Base-by-base conservation (phyloP, 1,284 basidiomycete species). In the Cystobasidium sp. region DNA sequence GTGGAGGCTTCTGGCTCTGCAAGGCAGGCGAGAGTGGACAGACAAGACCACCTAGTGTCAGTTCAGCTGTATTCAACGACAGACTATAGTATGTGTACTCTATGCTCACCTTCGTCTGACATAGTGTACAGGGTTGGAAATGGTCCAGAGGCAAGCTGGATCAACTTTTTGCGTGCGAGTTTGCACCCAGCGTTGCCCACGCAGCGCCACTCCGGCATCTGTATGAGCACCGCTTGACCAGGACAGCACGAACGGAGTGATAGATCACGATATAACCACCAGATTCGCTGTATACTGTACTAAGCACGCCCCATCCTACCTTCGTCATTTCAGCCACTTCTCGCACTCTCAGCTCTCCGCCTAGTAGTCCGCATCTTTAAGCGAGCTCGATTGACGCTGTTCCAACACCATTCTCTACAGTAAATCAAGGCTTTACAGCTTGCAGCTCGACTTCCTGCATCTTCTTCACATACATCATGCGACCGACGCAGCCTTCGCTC, bases 381-480 rank as follows among this genome's bases (percentile, higher is more conserved):
- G 6, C 14, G 12, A 49, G 12, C 46, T 49, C 46, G 46, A 12
- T n/a, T 49, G 46, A 1, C 46, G n/a, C 12, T 31, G 31, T 31
- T 31, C 31, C 31, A 31, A 31, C 31, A 31, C 37, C 10, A 22
- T 41, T 59, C 14, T 6, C 43, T 37, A 56, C 12, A 39, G 20
- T 16, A 59, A 59, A n/a, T 9, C 37, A 18, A 39, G 20, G 6
- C 10, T 56, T 56, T 1, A 22, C 55, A 41, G 39, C 9, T 18
- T 20, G 37, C 18, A 22, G 37, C 18, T 12, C 31, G 31, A 31
- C 31, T 31, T 31, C 31, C 5, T 18, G 39, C 56, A 43, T 12
- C 31, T 41, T 37, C 55, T 12, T 20, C 24, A 39, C 16, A 58
- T 46, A 10, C 51, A 74, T 16, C 43, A 80, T 95, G 80, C 76